Evolutionary conservation across 2,329 filamentous ascomycete species (phyloP).

Genomic region (Fusarium camptoceras): DNA sequence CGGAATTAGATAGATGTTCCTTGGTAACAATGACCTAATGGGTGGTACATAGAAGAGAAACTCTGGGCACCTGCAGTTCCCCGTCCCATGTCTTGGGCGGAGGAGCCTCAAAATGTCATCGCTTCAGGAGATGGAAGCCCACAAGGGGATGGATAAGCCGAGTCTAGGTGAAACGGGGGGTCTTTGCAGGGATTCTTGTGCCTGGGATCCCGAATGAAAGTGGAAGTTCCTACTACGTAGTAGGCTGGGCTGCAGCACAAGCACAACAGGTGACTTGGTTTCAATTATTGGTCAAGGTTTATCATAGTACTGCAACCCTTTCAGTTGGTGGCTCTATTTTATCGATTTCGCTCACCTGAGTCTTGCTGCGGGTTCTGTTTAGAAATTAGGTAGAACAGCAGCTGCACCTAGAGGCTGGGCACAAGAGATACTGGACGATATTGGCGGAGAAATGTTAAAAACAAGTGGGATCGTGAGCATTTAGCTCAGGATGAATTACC

Average conservation of each 20-base stretch:
- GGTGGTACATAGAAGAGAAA: conserved; percentile 6
- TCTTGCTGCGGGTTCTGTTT: not conserved
- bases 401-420: conserved; percentile 1
- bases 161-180: conserved; percentile 35
- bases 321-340: conserved; percentile 23
- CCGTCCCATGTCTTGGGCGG: conserved; percentile 37
- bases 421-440: not conserved
- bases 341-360: conserved; percentile 14
- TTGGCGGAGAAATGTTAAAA: conserved; percentile 21
- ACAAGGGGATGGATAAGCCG: conserved; percentile 31
- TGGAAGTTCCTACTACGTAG: not conserved
- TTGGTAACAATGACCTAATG: conserved; percentile 21
- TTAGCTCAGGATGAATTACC: conserved; percentile 15
- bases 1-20: not conserved
- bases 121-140: conserved; percentile 26
- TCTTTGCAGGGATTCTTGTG: conserved; percentile 22
- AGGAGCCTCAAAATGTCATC: conserved; percentile 37
- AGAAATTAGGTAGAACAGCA: conserved; percentile 5
- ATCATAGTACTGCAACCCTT: conserved; percentile 34
- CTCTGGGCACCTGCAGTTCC: conserved; percentile 21
- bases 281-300: conserved; percentile 26
- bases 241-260: conserved; percentile 17
- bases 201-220: not conserved
- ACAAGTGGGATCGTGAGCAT: conserved; percentile 3
- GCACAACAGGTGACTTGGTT: conserved; percentile 27